Conservation (phyloP, 2,329 filamentous ascomycete genomes). For the Arthroderma uncinatum region DNA sequence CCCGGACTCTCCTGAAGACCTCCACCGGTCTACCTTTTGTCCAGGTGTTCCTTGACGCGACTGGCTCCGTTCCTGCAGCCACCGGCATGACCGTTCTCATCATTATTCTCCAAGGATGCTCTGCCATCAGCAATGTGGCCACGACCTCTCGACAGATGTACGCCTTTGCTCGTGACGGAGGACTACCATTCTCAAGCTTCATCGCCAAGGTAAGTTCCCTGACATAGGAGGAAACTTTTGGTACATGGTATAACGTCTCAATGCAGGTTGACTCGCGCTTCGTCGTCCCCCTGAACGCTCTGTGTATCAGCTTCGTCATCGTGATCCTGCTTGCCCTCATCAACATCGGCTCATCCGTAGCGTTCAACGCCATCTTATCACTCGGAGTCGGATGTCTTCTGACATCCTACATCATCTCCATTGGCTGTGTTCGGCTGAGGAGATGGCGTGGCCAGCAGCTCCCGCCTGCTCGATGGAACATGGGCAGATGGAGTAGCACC, state of each 20-base stretch:
- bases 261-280: constrained; percentile 27
- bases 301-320: constrained; percentile 36
- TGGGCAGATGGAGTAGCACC: constrained; percentile 28
- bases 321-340: constrained; percentile 41
- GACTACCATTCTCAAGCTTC: constrained; percentile 31
- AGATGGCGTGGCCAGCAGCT: constrained; percentile 32
- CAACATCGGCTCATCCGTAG: constrained; percentile 41
- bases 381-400: constrained; percentile 6
- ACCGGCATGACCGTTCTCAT: constrained; percentile 23
- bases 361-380: constrained; percentile 31
- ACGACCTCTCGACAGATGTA: constrained; percentile 48
- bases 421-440: constrained; percentile 37
- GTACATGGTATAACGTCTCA: background rate
- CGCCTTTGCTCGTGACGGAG: constrained; percentile 41
- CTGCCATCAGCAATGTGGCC: constrained; percentile 37
- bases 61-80: constrained; percentile 27
- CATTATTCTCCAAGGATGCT: constrained; percentile 23
- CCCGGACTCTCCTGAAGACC: constrained; percentile 22
- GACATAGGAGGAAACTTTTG: background rate
- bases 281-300: constrained; percentile 39
- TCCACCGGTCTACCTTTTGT: constrained; percentile 30
- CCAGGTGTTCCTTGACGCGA: constrained; percentile 36
- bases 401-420: constrained; percentile 35
- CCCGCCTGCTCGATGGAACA: constrained; percentile 34
- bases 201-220: constrained; percentile 27